Evolutionary conservation across 1,284 basidiomycete species (phyloP), one percentile per base, ranked within the genome.

Genomic region (Coriolopsis trogii): DNA sequence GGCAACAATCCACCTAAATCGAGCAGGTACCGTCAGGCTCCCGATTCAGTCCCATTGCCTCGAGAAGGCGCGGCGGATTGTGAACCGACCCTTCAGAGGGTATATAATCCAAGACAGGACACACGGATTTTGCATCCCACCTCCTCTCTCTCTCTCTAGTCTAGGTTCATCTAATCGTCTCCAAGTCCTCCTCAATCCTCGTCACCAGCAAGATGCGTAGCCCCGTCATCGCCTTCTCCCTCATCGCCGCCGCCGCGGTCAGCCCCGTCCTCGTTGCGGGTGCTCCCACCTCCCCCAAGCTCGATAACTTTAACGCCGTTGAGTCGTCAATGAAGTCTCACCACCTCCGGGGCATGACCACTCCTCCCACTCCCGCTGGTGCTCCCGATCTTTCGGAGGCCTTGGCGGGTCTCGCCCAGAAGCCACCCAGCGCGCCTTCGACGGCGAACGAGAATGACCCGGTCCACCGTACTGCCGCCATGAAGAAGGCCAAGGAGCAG

Each of bases 201-300:
- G 23, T 42, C 55, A 38, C 41, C 55, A 28, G 43, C 63, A 62
- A 56, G 48, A 68, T 68, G 67, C 65, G 67, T 44, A 68, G 67
- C 61, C 67, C 67, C 36, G 62, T 68, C 62, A 64, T 68, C 57
- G 65, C 65, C 49, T 66, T 68, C 53, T 64, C 64, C 20, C 55
- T 68, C 46, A 34, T 68, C 49, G 67, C 67, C 46, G 65, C 65
- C 23, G 61, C 67, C 7, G 63, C 67, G 34, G 65, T 68, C 55
- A 65, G 64, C 60, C 67, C 67, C n/a, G 48, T 54, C 30, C 64
- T 68, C 53, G 61, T 68, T 41, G 54, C 61, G 31, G 64, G 58
- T 23, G 67, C 67, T 3, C 59, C 63, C n/a, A 56, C 64, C 15
- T 60, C 59, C 6, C 63, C 63, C 44, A 55, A 63, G 44, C 54